A percentile compares a stretch with the other conserved stretches of the same genome.
phyloP scores from a whole-genome alignment of 768 basidiomycete genomes.

The Amanita phalloides region DNA sequence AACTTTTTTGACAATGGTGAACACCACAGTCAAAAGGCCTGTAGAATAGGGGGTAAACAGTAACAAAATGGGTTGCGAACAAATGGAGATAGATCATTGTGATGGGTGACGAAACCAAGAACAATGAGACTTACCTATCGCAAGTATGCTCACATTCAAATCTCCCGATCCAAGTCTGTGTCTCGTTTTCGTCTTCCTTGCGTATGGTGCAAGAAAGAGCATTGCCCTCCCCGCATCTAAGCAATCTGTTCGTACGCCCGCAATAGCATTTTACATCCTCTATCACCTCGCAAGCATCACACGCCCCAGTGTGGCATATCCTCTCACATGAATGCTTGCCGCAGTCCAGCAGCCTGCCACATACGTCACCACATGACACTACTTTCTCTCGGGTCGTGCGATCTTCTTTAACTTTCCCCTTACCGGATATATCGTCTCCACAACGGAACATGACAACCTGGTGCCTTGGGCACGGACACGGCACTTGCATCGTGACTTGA shows the following conservation, averaged over 20 bases:
- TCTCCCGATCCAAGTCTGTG: conserved; percentile 47
- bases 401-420: conserved; percentile 13
- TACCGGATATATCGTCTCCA: conserved; percentile 25
- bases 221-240: conserved; percentile 60
- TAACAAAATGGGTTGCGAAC: background rate
- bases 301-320: conserved; percentile 70
- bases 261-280: conserved; percentile 70
- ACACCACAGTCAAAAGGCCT: conserved; percentile 67
- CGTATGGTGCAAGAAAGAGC: conserved; percentile 20
- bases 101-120: conserved; percentile 2
- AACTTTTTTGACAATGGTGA: conserved; percentile 64
- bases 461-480: conserved; percentile 71
- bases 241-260: conserved; percentile 48
- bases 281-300: conserved; percentile 47
- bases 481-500: conserved; percentile 60
- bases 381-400: conserved; percentile 9
- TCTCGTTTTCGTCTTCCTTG: conserved; percentile 27
- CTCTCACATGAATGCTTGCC: conserved; percentile 61
- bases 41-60: background rate
- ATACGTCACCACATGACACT: conserved; percentile 34
- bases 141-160: conserved; percentile 51
- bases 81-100: background rate
- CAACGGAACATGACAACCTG: conserved; percentile 49
- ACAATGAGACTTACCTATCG: conserved; percentile 29
- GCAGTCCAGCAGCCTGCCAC: conserved; percentile 45